Percentiles rank a stretch among this genome's conserved stretches.
Conservation (phyloP, 148 eudicot species). For the Amaranthus palmeri region DNA sequence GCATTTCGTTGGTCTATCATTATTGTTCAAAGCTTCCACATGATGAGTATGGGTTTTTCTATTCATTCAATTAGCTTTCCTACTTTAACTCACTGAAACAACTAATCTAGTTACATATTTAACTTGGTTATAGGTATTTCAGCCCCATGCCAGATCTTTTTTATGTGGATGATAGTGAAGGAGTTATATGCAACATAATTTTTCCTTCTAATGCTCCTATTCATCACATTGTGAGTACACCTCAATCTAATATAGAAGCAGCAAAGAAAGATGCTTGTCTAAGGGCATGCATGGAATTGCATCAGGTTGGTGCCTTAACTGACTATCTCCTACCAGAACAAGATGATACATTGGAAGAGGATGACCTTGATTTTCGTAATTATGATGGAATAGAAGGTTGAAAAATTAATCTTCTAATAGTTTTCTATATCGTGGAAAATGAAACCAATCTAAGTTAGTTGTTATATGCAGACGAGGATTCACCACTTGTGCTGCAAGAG, state of each 20-base stretch:
- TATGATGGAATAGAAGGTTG: constrained; percentile 66
- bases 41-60: constrained; percentile 71
- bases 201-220: constrained; percentile 92
- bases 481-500: constrained; percentile 67
- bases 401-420: constrained; percentile 6
- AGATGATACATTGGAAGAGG: constrained; percentile 40
- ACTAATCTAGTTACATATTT: not conserved
- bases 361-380: constrained; percentile 40
- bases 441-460: constrained; percentile 18
- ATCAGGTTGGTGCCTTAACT: constrained; percentile 78
- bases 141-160: constrained; percentile 63
- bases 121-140: constrained; percentile 53
- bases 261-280: constrained; percentile 93
- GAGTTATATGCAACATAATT: constrained; percentile 61
- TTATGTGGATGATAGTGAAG: constrained; percentile 63
- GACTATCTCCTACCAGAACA: constrained; percentile 85
- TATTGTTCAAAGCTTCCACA: constrained; percentile 94
- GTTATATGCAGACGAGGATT: constrained; percentile 53
- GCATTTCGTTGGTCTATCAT: constrained; percentile 68
- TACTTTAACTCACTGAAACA: constrained; percentile 2
- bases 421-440: not conserved
- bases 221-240: constrained; percentile 49
- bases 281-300: constrained; percentile 83
- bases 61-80: not conserved
- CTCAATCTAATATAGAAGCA: constrained; percentile 69